A percentile compares a stretch with the other conserved stretches of the same genome.
phyloP scores from a whole-genome alignment of 306 rosid genomes.

The Phaseolus lunatus region DNA sequence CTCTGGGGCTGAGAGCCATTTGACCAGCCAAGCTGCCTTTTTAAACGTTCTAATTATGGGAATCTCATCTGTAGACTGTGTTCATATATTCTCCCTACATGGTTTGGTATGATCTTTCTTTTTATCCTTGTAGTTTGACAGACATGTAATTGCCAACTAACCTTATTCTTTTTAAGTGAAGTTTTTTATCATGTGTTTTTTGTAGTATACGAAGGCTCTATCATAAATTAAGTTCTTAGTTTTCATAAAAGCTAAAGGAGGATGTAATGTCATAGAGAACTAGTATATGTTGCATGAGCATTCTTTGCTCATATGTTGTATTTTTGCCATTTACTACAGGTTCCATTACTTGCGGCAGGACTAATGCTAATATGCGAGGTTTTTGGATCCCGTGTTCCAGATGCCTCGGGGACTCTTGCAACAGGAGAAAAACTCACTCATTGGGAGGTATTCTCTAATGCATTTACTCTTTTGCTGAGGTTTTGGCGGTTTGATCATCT shows the following conservation, averaged over 20 bases:
- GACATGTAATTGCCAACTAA: constrained; percentile 9
- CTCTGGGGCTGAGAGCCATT: constrained; percentile 72
- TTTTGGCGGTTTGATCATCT: constrained; percentile 89
- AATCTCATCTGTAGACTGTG: constrained; percentile 73
- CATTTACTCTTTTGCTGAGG: constrained; percentile 84
- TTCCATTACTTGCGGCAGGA: constrained; percentile 83
- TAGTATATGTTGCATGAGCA: constrained; percentile 23
- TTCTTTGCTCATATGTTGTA: constrained; percentile 43
- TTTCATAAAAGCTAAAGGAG: constrained; percentile 5
- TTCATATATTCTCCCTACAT: constrained; percentile 91
- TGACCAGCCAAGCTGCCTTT: constrained; percentile 79
- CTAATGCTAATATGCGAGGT: constrained; percentile 87
- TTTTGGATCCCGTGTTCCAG: constrained; percentile 76
- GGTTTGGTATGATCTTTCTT: constrained; percentile 79
- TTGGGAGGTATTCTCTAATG: constrained; percentile 81
- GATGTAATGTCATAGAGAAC: constrained; percentile 29
- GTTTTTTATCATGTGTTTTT: constrained; percentile 22
- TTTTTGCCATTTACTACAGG: constrained; percentile 59
- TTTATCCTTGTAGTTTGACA: constrained; percentile 27
- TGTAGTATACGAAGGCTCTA: constrained; percentile 18
- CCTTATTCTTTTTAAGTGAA: background rate
- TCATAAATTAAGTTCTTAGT: constrained; percentile 29
- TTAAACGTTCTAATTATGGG: constrained; percentile 77
- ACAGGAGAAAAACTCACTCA: constrained; percentile 80
- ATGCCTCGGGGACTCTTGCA: constrained; percentile 58